Percentiles rank a stretch among this genome's conserved stretches.
phyloP scores from a whole-genome alignment of 2,329 filamentous ascomycete species.

The Juglanconis juglandina region DNA sequence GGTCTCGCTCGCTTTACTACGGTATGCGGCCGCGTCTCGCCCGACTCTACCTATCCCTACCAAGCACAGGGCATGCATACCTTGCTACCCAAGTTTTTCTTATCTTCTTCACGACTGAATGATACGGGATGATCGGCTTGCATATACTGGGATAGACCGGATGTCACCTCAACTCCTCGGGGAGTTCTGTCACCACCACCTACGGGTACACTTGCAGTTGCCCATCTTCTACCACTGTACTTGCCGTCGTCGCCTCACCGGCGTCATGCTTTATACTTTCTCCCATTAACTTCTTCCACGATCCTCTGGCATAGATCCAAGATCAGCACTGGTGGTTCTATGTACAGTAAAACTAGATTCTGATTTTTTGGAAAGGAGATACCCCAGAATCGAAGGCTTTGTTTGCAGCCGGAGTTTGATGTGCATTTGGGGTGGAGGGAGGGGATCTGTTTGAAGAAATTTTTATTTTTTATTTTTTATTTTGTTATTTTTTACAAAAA shows the following conservation, averaged over 20 bases:
- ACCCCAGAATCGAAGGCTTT: slow-evolving; percentile 14
- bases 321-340: slow-evolving; percentile 4
- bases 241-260: slow-evolving; percentile 4
- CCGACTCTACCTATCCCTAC: not conserved
- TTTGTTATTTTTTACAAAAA: not conserved
- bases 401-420: slow-evolving; percentile 13
- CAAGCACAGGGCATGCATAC: not conserved
- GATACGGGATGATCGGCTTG: slow-evolving; percentile 3
- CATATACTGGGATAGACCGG: not conserved
- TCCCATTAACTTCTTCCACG: not conserved
- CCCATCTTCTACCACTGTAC: not conserved
- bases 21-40: not conserved
- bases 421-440: not conserved
- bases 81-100: not conserved
- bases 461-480: not conserved
- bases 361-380: slow-evolving; percentile 15
- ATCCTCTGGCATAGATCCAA: not conserved
- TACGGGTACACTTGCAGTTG: too few species aligned
- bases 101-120: not conserved
- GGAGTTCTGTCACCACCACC: not conserved
- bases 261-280: slow-evolving; percentile 1
- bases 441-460: slow-evolving; percentile 3
- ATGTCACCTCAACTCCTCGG: not conserved
- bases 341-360: slow-evolving; percentile 1
- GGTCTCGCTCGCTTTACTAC: not conserved